Conservation (phyloP, 306 rosid genomes). For the Sphenostylis stenocarpa region DNA sequence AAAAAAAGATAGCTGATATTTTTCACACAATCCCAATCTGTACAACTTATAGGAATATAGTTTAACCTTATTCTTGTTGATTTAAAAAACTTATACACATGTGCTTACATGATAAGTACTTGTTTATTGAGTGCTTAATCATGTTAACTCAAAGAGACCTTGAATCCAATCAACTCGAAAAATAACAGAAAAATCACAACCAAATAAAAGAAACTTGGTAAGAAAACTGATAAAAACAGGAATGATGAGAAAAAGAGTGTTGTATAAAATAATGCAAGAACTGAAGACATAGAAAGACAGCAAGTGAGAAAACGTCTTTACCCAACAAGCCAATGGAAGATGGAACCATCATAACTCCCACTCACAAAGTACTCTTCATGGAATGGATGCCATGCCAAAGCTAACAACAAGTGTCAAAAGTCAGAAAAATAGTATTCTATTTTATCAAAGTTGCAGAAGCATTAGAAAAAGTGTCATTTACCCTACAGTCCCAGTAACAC, state of each 20-base stretch:
- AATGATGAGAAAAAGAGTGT: slow-evolving; percentile 1
- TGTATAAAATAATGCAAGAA: slow-evolving; percentile 7
- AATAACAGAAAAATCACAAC: not conserved
- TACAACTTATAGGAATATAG: not conserved
- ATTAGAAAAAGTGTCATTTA: slow-evolving; percentile 11
- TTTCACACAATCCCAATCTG: not conserved
- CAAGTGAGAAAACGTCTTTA: slow-evolving; percentile 38
- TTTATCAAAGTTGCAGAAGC: slow-evolving; percentile 30
- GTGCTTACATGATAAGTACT: not conserved
- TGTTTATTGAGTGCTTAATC: not conserved
- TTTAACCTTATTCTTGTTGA: not conserved
- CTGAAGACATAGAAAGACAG: slow-evolving; percentile 5
- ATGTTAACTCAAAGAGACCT: not conserved
- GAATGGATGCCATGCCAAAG: slow-evolving; percentile 99
- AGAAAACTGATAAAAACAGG: slow-evolving; percentile 15
- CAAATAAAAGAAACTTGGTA: slow-evolving; percentile 4
- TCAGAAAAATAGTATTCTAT: slow-evolving; percentile 24
- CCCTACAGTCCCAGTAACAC: not conserved
- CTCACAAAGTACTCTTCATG: slow-evolving; percentile 99
- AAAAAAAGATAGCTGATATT: not conserved
- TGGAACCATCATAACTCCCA: slow-evolving; percentile 96
- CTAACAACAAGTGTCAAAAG: slow-evolving; percentile 47
- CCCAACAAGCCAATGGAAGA: slow-evolving; percentile 99
- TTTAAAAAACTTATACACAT: not conserved
- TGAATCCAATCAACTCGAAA: not conserved